Evolutionary conservation across 148 eudicot species (phyloP).

Genomic region (Euryodendron excelsum): DNA sequence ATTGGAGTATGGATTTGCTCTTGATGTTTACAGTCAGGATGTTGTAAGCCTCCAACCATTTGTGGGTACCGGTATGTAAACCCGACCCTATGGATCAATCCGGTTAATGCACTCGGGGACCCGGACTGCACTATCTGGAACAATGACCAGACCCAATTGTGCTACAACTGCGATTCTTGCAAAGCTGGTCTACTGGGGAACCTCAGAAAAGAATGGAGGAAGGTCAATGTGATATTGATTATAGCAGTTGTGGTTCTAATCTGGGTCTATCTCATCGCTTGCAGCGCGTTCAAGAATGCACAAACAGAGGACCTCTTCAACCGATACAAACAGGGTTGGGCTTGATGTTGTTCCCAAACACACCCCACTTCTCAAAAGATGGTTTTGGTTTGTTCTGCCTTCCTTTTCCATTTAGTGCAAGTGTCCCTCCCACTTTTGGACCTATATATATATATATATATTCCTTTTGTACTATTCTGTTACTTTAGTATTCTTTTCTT

Average conservation of each 20-base stretch:
- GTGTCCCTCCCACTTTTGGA: background rate
- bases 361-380: background rate
- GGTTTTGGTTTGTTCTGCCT: background rate
- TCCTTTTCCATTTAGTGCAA: background rate
- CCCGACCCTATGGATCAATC: slow-evolving; percentile 78
- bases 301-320: slow-evolving; percentile 85
- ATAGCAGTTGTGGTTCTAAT: slow-evolving; percentile 75
- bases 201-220: slow-evolving; percentile 87
- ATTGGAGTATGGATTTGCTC: background rate
- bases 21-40: slow-evolving; percentile 58
- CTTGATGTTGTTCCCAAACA: slow-evolving; percentile 24
- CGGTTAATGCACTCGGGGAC: slow-evolving; percentile 48
- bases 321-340: slow-evolving; percentile 80
- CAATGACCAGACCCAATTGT: slow-evolving; percentile 74
- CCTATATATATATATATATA: too few species aligned
- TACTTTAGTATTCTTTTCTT: too few species aligned
- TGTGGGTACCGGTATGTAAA: slow-evolving; percentile 79
- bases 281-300: slow-evolving; percentile 82
- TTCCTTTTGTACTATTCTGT: background rate
- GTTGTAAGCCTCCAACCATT: slow-evolving; percentile 87
- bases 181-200: slow-evolving; percentile 88
- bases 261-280: slow-evolving; percentile 79
- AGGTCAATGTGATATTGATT: slow-evolving; percentile 66
- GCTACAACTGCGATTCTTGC: slow-evolving; percentile 89
- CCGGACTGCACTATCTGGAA: slow-evolving; percentile 74